phyloP scores from a whole-genome alignment of 345 rosid genomes.

The Gynandropsis gynandra region DNA sequence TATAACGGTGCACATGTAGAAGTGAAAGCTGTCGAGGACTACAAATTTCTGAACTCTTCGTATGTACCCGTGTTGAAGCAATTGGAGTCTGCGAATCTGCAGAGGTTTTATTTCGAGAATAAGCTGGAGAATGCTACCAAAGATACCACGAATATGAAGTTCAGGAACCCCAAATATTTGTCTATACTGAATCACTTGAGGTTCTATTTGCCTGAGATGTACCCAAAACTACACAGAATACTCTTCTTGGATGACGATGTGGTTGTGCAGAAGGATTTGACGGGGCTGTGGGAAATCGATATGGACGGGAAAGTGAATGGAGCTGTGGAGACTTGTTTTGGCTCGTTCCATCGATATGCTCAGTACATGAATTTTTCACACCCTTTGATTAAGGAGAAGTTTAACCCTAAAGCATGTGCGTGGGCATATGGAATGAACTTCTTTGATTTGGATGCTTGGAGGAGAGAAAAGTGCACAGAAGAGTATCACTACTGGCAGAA shows the following conservation, averaged over 20 bases:
- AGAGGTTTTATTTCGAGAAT: conserved; percentile 91
- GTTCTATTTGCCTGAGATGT: conserved; percentile 94
- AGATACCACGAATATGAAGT: conserved; percentile 92
- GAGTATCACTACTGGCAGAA: conserved; percentile 98
- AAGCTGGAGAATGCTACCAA: conserved; percentile 89
- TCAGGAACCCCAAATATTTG: conserved; percentile 91
- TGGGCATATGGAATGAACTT: conserved; percentile 99
- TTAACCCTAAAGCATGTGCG: conserved; percentile 94
- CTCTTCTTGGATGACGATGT: conserved; percentile 91
- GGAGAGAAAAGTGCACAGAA: conserved; percentile 96
- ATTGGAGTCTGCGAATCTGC: conserved; percentile 78
- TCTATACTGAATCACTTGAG: conserved; percentile 92
- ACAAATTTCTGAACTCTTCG: conserved; percentile 80
- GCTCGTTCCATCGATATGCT: conserved; percentile 91
- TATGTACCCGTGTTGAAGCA: conserved; percentile 90
- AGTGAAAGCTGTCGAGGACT: conserved; percentile 98
- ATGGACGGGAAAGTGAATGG: conserved; percentile 99
- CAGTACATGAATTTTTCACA: conserved; percentile 98
- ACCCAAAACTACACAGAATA: conserved; percentile 77
- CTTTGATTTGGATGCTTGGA: conserved; percentile 99
- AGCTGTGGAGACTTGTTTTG: conserved; percentile 96
- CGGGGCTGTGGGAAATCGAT: conserved; percentile 89
- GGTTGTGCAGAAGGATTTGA: conserved; percentile 94
- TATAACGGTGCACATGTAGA: conserved; percentile 88
- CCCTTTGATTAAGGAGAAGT: conserved; percentile 87